phyloP scores from a whole-genome alignment of 1,284 basidiomycete genomes.

The Ustilago curta region DNA sequence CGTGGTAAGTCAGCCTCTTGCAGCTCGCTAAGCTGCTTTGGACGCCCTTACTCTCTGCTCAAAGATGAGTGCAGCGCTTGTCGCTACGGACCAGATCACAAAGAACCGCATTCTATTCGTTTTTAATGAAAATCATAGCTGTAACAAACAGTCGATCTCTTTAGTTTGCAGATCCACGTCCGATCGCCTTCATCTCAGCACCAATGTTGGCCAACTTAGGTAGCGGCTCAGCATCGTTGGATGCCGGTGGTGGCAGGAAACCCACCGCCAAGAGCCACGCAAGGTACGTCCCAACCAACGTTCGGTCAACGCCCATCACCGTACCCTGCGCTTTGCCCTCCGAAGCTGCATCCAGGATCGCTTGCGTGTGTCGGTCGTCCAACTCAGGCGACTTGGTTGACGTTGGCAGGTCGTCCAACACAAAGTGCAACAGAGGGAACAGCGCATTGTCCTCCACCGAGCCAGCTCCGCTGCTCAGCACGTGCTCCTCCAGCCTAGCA shows the following conservation, averaged over 20 bases:
- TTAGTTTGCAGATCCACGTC: constrained; percentile 65
- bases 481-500: constrained; percentile 90
- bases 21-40: no score
- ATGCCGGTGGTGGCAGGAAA: constrained; percentile 74
- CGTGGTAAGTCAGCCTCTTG: no score
- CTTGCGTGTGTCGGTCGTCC: constrained; percentile 84
- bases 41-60: no score
- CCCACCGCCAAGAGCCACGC: constrained; percentile 90
- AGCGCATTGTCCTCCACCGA: constrained; percentile 88
- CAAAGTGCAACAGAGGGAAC: constrained; percentile 96
- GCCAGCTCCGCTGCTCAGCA: constrained; percentile 73
- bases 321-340: constrained; percentile 70
- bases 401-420: constrained; percentile 95
- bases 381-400: constrained; percentile 93
- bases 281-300: constrained; percentile 87
- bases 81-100: no score
- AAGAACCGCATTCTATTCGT: no score
- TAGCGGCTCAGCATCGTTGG: constrained; percentile 44
- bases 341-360: constrained; percentile 75
- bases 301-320: constrained; percentile 79
- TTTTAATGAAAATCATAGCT: no score
- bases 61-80: no score
- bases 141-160: not conserved
- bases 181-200: constrained; percentile 62
- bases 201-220: constrained; percentile 55